Base-by-base conservation (phyloP, 768 basidiomycete genomes). In the Auriculariales sp. region DNA sequence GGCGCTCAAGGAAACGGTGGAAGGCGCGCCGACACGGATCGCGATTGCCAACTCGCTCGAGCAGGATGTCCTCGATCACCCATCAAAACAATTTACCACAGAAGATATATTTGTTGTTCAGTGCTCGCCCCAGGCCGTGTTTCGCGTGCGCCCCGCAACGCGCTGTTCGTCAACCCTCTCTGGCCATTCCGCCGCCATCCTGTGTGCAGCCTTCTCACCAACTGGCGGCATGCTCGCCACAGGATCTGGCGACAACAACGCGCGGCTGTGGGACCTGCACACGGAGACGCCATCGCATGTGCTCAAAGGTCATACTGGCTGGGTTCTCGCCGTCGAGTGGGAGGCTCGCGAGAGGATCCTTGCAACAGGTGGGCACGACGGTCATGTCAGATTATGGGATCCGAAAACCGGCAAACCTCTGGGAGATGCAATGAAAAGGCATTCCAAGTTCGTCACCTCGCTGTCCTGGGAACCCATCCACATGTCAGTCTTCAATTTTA, bases 301-400 rank as follows among this genome's bases (percentile, higher is more conserved):
- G 14, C 72, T 98, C 14, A 66, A 74, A 0, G 95, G 95, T 0
- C 95, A 99, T 60, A 79, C 79, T 56, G 93, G 92, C 0, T 97
- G 93, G 94, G 91, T 99, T 1, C 72, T 98, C 2, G 97, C 91
- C 57, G 87, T 92, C 3, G 95, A 97, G 59, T 99, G 94, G 93
- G 92, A 97, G 58, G 86, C 87, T 0, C 74, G 86, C 71, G 93
- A 97, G 60, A 70, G 91, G 36, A 83, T 81, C 57, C 67, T 98
- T 11, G 94, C 93, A 0, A 91, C 88, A 3, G 95, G 95, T 1
- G 92, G 92, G 0, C 84, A 97, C 60, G 93, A 99, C 63, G 87
- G 89, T 15, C 85, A 90, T 58, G 88, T 92, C 24, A 71, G 91
- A 47, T 64, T 98, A 52, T 99, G 94, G 95, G 85, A 95, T 57